Conservation (phyloP, 768 basidiomycete genomes). For the Calocera viscosa region DNA sequence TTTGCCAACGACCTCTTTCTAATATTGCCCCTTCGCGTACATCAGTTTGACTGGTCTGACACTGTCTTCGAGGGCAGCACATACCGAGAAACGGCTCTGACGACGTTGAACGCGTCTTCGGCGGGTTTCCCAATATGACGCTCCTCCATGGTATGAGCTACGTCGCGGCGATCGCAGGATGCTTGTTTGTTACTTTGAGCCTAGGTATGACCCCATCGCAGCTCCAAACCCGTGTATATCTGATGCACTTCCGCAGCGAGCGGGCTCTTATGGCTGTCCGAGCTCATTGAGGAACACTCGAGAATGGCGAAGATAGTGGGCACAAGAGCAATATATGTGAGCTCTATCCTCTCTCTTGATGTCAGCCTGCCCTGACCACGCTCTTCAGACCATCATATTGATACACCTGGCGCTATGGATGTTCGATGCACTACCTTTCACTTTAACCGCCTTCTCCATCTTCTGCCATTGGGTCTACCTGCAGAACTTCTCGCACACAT, state of each 20-base stretch:
- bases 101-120: neutral
- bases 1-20: neutral
- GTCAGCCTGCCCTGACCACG: no score
- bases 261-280: conserved; percentile 85
- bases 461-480: conserved; percentile 79
- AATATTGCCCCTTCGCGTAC: neutral
- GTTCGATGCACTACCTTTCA: conserved; percentile 65
- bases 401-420: conserved; percentile 68
- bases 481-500: conserved; percentile 76
- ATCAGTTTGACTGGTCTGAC: neutral
- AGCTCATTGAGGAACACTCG: conserved; percentile 90
- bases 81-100: neutral
- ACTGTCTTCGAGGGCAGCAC: neutral
- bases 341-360: conserved; percentile 22
- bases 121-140: conserved; percentile 16
- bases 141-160: conserved; percentile 36
- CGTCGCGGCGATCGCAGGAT: conserved; percentile 59
- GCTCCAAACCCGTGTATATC: neutral
- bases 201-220: conserved; percentile 45
- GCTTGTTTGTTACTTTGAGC: conserved; percentile 83
- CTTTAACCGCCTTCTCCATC: conserved; percentile 66
- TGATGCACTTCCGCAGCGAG: conserved; percentile 47
- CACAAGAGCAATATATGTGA: conserved; percentile 74
- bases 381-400: conserved; percentile 63
- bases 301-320: conserved; percentile 69